Base-by-base conservation (phyloP, 805 yeast species). In the Kockiozyma suomiensis region DNA sequence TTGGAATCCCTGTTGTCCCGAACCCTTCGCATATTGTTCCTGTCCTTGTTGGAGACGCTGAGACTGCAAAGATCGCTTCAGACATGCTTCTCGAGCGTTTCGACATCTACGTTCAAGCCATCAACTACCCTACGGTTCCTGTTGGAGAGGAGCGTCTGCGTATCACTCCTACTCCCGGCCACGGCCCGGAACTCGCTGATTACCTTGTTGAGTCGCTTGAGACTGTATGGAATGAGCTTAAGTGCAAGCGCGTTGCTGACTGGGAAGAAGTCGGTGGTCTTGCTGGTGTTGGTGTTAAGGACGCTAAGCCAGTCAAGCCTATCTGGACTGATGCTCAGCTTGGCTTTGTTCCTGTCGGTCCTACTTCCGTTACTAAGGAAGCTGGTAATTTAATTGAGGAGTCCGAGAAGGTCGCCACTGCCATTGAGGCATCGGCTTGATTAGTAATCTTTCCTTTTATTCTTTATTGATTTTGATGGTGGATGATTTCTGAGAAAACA, bases 81-180 rank as follows among this genome's bases (percentile, higher is more conserved):
- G 99, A 94, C 74, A 74, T 88, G 74, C 83, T 94, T 71, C 84
- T 94, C 80, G 82, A 87, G 65, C 85, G 88, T 69, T 88, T 91
- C 77, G 81, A 83, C 66, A 92, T 94, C 73, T 94, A 94, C 72
- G 99, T 96, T 48, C 99, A 94, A 78, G 97, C 98, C 49, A 94
- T 94, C 74, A 94, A 94, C 79, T 94, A 87, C 85, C 99, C 99
- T 62, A 94, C 99, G 25, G 99, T 94, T 62, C 87, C 97, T 19
- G 85, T 88, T 68, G 99, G 99, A 62, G 87, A 91, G 66, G 99
- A 94, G 78, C 86, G 99, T 74, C 83, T 94, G 70, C 86, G 99
- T 77, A 85, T 94, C 72, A 94, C 99, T n/a, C 98, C 99, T 57
- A 92, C 99, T 43, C 99, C 99, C 38, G 97, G 97, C 56, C 99